Conservation (phyloP, 139 green algal species). For the Picochlorum sp. region DNA sequence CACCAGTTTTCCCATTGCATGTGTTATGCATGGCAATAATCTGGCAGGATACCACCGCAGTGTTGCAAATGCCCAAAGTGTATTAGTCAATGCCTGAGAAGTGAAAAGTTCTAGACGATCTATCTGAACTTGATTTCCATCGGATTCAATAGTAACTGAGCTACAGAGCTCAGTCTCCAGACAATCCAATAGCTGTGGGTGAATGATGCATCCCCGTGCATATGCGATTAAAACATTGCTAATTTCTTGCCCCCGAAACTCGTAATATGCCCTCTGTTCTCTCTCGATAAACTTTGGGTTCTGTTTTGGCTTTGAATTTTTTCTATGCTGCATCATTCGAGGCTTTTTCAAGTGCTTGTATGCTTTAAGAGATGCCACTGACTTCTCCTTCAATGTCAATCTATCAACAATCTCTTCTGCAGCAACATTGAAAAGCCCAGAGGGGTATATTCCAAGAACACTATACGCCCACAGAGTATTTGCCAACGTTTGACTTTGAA, state of each 20-base stretch:
- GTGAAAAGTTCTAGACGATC: constrained; percentile 2
- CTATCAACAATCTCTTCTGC: constrained; percentile 17
- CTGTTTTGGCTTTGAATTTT: background rate
- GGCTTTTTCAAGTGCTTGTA: constrained; percentile 1
- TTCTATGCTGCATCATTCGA: background rate
- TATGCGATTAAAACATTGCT: constrained; percentile 17
- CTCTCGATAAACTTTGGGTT: background rate
- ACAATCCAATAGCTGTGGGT: constrained; percentile 7
- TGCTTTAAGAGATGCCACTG: background rate
- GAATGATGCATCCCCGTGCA: constrained; percentile 12
- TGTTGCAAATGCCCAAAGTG: constrained; percentile 31
- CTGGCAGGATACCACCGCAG: constrained; percentile 35
- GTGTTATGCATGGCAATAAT: constrained; percentile 21
- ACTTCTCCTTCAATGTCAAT: constrained; percentile 4
- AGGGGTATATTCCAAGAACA: constrained; percentile 27
- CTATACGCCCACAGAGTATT: constrained; percentile 38
- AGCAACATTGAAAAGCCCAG: constrained; percentile 22
- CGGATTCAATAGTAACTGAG: background rate
- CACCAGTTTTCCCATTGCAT: constrained; percentile 11
- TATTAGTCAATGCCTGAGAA: constrained; percentile 35
- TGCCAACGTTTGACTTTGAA: constrained; percentile 29
- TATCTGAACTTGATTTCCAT: background rate
- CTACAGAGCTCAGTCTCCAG: constrained; percentile 15
- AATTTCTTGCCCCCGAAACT: constrained; percentile 11
- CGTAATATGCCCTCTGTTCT: background rate